Conservation (phyloP, 768 basidiomycete species). For the Lactarius psammicola region DNA sequence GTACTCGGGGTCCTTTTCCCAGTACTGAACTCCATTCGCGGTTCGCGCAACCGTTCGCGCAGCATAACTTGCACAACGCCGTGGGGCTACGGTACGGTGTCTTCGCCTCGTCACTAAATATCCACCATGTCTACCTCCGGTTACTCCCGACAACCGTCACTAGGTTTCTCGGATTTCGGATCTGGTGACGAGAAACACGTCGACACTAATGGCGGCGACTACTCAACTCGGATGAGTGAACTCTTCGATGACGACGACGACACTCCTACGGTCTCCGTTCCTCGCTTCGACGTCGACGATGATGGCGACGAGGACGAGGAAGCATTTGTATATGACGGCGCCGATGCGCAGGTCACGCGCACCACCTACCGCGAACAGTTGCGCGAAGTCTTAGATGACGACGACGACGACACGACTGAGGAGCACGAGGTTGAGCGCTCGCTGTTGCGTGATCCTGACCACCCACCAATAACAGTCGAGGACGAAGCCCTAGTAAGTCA, state of each 20-base stretch:
- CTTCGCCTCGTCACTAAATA: too few species aligned
- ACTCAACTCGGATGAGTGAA: conserved; percentile 68
- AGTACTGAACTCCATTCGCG: not conserved
- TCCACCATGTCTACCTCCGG: conserved; percentile 15
- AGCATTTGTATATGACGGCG: conserved; percentile 70
- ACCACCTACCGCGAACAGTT: conserved; percentile 66
- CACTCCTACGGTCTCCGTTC: not conserved
- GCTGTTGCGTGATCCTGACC: conserved; percentile 38
- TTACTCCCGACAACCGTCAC: conserved; percentile 27
- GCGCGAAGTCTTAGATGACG: conserved; percentile 68
- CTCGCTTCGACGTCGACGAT: conserved; percentile 30
- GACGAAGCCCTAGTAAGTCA: conserved; percentile 37
- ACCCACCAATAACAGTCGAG: conserved; percentile 6
- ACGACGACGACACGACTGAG: conserved; percentile 41
- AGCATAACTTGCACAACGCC: too few species aligned
- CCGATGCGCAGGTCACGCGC: conserved; percentile 52
- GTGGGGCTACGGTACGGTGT: too few species aligned
- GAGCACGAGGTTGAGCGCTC: conserved; percentile 48
- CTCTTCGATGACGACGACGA: conserved; percentile 46
- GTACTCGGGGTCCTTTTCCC: not conserved
- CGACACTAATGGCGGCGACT: conserved; percentile 49
- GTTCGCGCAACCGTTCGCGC: not conserved
- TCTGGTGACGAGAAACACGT: conserved; percentile 46
- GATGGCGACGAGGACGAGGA: conserved; percentile 46
- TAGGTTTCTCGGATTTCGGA: conserved; percentile 40